Evolutionary conservation across 139 green algal species (phyloP), one percentile per base, ranked within the genome.

Genomic region (Chlorella sp.): DNA sequence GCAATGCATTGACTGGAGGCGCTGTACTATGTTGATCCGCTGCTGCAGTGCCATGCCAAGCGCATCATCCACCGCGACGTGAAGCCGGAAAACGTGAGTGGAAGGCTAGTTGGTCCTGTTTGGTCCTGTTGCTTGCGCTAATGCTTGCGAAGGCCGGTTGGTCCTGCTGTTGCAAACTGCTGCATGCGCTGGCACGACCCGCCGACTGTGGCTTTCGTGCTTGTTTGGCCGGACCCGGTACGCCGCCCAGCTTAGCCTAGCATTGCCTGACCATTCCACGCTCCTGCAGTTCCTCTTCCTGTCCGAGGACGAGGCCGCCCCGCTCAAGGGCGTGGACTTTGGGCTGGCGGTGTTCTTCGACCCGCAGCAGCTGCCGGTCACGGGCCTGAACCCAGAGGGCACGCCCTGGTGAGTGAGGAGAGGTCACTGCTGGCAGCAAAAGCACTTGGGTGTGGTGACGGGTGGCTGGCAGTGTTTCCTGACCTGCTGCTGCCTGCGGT

Each of bases 301-400:
- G n/a, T 77, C 83, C 0, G 56, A 73, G 0, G 78, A 86, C 38
- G 48, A 87, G n/a, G 34, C 58, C 2, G 56, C 89, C 8, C 90
- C 88, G 0, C 32, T 93, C 16, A 93, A 93, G 74, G 88, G 87
- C 44, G 88, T 93, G 67, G 90, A 93, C 86, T 93, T 93, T 87
- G 90, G 90, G 13, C 84, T 92, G 51, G 87, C 88, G 0, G 72
- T 73, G 41, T 83, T 76, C 6, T 90, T 79, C 58, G 83, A 85
- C 51, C 68, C 80, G 48, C 60, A 78, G 30, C n/a, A 92, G 38
- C 89, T 97, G 81, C 94, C 94, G 0, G 56, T 93, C 9, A 93
- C 70, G 8, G 90, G 96, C 82, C 87, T 96, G 68, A 94, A 92
- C 11, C 85, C 97, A 48, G 95, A 98, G 76, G 95, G 95, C 73